phyloP scores from a whole-genome alignment of 371 early-diverging fungal genomes.

The Umbelopsis sp. region DNA sequence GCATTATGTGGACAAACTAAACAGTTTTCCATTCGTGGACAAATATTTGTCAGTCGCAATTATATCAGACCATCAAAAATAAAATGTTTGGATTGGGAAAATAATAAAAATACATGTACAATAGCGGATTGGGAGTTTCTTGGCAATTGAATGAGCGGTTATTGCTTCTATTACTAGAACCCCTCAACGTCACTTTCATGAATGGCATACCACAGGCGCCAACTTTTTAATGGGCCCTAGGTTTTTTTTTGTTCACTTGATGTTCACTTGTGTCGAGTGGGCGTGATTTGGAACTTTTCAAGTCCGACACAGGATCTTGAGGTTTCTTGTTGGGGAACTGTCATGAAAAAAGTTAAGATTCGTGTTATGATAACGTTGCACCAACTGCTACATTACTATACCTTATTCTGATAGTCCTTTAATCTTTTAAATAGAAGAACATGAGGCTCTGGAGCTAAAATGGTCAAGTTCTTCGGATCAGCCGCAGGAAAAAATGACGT shows the following conservation, averaged over 20 bases:
- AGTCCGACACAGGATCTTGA: not conserved
- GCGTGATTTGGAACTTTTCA: no score
- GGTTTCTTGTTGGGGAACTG: not conserved
- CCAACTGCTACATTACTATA: constrained; percentile 5
- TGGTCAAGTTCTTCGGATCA: not conserved
- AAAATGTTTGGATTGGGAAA: no score
- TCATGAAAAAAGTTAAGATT: not conserved
- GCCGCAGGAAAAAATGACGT: not conserved
- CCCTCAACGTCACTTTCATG: no score
- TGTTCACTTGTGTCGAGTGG: no score
- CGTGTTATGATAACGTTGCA: not conserved
- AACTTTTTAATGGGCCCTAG: no score
- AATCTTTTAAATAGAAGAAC: constrained; percentile 3
- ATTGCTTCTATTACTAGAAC: no score
- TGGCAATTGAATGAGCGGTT: no score
- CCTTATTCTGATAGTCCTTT: constrained; percentile 14
- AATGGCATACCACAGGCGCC: no score
- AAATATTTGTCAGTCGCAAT: not conserved
- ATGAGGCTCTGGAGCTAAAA: constrained; percentile 9
- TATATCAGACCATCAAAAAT: not conserved
- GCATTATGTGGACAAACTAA: not conserved
- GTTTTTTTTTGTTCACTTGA: no score
- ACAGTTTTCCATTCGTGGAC: not conserved
- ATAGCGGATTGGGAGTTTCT: no score
- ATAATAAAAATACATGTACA: no score